Evolutionary conservation across 371 early-diverging fungal species (phyloP), one percentile per base, ranked within the genome.

Genomic region (Dinochytrium kinnereticum): DNA sequence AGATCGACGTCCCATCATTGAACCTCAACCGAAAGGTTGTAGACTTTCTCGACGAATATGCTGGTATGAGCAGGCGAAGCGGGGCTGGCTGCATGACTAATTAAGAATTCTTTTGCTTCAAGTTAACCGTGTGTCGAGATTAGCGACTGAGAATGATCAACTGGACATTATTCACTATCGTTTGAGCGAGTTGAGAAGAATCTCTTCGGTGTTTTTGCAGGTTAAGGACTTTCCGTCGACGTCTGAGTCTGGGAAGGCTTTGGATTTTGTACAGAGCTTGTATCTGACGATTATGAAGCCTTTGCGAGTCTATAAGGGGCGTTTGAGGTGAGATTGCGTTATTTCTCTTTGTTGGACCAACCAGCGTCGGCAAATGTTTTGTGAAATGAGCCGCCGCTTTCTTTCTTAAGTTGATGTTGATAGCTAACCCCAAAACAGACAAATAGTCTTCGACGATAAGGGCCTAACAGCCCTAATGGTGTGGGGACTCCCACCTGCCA

Each of bases 361-460:
- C n/a, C n/a, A n/a, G n/a, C n/a, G n/a, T n/a, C n/a, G n/a, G n/a
- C n/a, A n/a, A n/a, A n/a, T n/a, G n/a, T n/a, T n/a, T n/a, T n/a
- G n/a, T n/a, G n/a, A n/a, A n/a, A n/a, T n/a, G n/a, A n/a, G n/a
- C n/a, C n/a, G n/a, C n/a, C n/a, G n/a, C n/a, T n/a, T n/a, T n/a
- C n/a, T n/a, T n/a, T n/a, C n/a, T n/a, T n/a, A n/a, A n/a, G n/a
- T n/a, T n/a, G n/a, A n/a, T n/a, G n/a, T n/a, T n/a, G n/a, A n/a
- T n/a, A n/a, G n/a, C n/a, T n/a, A n/a, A n/a, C n/a, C n/a, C n/a
- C n/a, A n/a, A n/a, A n/a, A n/a, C 64, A 64, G 64, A 15, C 64
- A 64, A 64, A 64, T 64, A 3, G 64, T 64, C 2, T 64, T 13
- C 34, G 64, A 64, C 24, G 64, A 64, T 64, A 64, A 64, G 31